Evolutionary conservation across 1,284 basidiomycete species (phyloP).

Genomic region (Serendipita sp.): DNA sequence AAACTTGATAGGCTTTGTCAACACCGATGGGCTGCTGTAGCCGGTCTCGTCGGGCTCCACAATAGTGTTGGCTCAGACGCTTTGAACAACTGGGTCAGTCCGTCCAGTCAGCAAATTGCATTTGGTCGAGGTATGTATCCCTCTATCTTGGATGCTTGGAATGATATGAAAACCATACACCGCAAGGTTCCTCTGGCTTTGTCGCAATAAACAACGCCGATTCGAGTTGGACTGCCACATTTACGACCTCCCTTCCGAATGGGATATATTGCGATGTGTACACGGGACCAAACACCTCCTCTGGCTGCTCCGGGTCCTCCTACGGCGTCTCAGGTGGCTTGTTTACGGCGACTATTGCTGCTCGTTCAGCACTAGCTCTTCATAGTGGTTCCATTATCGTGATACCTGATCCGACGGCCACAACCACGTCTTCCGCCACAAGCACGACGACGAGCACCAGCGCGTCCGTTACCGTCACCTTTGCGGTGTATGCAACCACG

Average conservation of each 20-base stretch:
- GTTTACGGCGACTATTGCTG: conserved; percentile 37
- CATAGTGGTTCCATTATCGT: conserved; percentile 31
- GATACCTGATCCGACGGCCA: conserved; percentile 8
- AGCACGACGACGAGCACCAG: neutral
- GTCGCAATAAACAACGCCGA: conserved; percentile 53
- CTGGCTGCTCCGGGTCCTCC: conserved; percentile 36
- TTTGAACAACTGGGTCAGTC: conserved; percentile 42
- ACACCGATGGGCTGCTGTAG: conserved; percentile 43
- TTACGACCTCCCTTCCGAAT: conserved; percentile 39
- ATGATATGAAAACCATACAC: neutral
- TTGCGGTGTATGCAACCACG: conserved; percentile 40
- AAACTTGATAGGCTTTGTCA: conserved; percentile 20
- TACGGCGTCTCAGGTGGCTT: conserved; percentile 32
- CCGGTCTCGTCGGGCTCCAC: conserved; percentile 49
- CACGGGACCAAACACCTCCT: conserved; percentile 26
- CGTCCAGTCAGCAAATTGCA: conserved; percentile 41
- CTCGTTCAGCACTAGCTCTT: conserved; percentile 43
- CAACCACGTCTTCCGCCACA: conserved; percentile 12
- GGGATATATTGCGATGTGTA: conserved; percentile 54
- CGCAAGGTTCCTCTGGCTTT: conserved; percentile 36
- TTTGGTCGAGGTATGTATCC: conserved; percentile 37
- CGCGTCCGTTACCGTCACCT: conserved; percentile 29
- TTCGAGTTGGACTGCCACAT: conserved; percentile 37
- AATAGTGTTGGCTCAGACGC: conserved; percentile 33
- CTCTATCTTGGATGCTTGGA: neutral